phyloP scores from a whole-genome alignment of 2,329 filamentous ascomycete species.

The Aureobasidium leucospermi region DNA sequence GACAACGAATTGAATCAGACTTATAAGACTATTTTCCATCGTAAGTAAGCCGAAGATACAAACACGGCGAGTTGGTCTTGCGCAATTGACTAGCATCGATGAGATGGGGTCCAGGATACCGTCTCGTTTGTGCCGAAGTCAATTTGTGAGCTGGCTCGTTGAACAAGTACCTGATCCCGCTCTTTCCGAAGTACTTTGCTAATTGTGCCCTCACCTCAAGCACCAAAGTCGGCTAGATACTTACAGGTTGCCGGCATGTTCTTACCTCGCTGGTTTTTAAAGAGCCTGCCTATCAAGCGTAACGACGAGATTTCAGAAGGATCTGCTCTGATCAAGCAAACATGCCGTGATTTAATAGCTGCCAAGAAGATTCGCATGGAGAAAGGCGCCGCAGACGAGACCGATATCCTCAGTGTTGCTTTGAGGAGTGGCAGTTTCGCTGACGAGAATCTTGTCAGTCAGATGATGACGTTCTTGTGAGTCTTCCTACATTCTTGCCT shows the following conservation, averaged over 20 bases:
- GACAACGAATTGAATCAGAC: slow-evolving; percentile 46
- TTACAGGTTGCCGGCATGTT: slow-evolving; percentile 51
- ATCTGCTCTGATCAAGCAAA: slow-evolving; percentile 52
- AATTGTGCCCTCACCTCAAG: slow-evolving; percentile 11
- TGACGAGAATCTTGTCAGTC: slow-evolving; percentile 75
- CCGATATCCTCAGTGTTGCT: slow-evolving; percentile 76
- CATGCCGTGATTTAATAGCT: slow-evolving; percentile 61
- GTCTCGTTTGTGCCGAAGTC: too few species aligned
- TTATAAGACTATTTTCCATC: slow-evolving; percentile 45
- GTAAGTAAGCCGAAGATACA: too few species aligned
- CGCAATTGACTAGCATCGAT: too few species aligned
- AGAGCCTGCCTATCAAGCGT: slow-evolving; percentile 58
- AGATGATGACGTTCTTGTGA: slow-evolving; percentile 76
- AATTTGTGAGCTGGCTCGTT: too few species aligned
- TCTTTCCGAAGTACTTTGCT: too few species aligned
- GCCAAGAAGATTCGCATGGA: slow-evolving; percentile 57
- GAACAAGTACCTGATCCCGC: too few species aligned
- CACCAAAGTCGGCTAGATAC: slow-evolving; percentile 43
- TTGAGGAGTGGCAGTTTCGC: slow-evolving; percentile 67
- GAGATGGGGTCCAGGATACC: too few species aligned
- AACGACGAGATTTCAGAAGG: slow-evolving; percentile 59
- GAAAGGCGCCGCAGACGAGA: slow-evolving; percentile 42
- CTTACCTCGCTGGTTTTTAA: slow-evolving; percentile 55
- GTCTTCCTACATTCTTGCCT: neutral
- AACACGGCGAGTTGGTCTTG: too few species aligned